Evolutionary conservation across 345 rosid species (phyloP).

Genomic region (Heritiera fomes): DNA sequence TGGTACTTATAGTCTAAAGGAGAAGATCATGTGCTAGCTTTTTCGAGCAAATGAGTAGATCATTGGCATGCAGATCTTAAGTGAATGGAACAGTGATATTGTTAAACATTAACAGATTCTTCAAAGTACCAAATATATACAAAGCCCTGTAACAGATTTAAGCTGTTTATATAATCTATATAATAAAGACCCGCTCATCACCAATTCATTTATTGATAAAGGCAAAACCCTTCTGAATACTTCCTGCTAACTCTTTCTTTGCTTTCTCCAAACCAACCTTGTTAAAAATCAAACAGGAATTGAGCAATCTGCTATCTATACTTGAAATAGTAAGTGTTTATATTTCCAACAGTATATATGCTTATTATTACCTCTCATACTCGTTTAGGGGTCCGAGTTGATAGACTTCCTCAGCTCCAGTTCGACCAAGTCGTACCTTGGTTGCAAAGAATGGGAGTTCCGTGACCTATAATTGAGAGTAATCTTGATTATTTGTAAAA

Average conservation of each 20-base stretch:
- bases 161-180: neutral
- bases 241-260: slow-evolving; percentile 63
- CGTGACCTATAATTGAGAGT: slow-evolving; percentile 48
- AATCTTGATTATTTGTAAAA: neutral
- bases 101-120: neutral
- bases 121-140: neutral
- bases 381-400: slow-evolving; percentile 73
- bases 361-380: slow-evolving; percentile 56
- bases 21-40: too few species aligned
- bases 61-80: neutral
- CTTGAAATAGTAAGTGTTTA: too few species aligned
- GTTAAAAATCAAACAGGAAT: neutral
- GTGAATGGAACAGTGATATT: neutral
- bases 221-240: slow-evolving; percentile 70
- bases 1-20: too few species aligned
- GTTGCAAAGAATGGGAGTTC: slow-evolving; percentile 78
- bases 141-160: neutral
- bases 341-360: neutral
- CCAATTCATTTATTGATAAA: slow-evolving; percentile 55
- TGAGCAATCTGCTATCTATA: neutral
- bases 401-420: slow-evolving; percentile 63
- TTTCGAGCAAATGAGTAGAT: neutral
- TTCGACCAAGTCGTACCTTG: slow-evolving; percentile 69
- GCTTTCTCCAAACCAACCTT: slow-evolving; percentile 76
- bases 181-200: neutral